Conservation (phyloP, 352 stramenopile genomes). For the Hyaloperonospora arabidopsidis region DNA sequence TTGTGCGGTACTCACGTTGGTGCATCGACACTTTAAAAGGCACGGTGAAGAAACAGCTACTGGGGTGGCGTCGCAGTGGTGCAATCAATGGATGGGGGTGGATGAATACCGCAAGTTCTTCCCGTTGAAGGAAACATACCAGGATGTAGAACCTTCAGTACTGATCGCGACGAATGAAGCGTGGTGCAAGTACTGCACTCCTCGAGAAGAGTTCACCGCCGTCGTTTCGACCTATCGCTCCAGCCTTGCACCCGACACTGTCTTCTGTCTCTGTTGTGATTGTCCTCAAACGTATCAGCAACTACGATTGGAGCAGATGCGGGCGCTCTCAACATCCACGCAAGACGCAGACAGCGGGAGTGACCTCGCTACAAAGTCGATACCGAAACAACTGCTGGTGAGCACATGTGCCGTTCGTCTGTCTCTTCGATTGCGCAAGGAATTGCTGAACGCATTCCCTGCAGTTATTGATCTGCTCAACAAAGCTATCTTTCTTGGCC, state of each 20-base stretch:
- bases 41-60: neutral
- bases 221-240: constrained; percentile 5
- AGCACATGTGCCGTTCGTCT: constrained; percentile 27
- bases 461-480: constrained; percentile 13
- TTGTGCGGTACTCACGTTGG: constrained; percentile 25
- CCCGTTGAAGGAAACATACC: constrained; percentile 18
- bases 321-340: constrained; percentile 3
- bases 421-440: constrained; percentile 23
- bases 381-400: constrained; percentile 11
- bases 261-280: constrained; percentile 20
- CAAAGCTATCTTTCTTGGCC: constrained; percentile 15
- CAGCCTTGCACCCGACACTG: constrained; percentile 1
- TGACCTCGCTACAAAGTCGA: constrained; percentile 1
- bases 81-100: constrained; percentile 16
- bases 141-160: neutral
- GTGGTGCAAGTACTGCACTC: constrained; percentile 13
- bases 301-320: constrained; percentile 8
- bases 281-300: constrained; percentile 14
- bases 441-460: constrained; percentile 19
- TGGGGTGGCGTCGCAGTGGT: constrained; percentile 1
- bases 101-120: constrained; percentile 19
- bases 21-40: constrained; percentile 15
- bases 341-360: constrained; percentile 7
- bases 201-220: constrained; percentile 6
- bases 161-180: neutral